Percentiles rank a stretch among this genome's conserved stretches.
phyloP scores from a whole-genome alignment of 768 basidiomycete species.

The Trichaptum fuscoviolaceum region DNA sequence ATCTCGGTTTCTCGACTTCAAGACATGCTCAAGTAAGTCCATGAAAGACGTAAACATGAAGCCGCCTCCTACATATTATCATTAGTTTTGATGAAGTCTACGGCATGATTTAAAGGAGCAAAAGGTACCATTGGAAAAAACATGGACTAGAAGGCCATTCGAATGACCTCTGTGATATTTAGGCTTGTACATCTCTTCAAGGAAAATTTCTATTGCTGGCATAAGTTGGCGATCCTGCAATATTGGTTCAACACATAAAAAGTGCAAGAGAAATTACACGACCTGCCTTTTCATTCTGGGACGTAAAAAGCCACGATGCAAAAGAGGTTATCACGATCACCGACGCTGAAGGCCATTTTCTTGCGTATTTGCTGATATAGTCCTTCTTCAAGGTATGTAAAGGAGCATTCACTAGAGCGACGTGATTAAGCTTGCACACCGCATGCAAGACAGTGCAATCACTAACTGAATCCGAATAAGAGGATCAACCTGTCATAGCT shows the following conservation, averaged over 20 bases:
- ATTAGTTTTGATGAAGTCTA: not conserved
- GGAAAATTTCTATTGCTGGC: not conserved
- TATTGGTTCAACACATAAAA: no score
- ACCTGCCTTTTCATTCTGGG: not conserved
- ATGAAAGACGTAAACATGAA: not conserved
- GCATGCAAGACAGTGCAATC: not conserved
- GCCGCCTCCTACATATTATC: not conserved
- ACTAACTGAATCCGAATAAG: not conserved
- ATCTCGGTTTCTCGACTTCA: not conserved
- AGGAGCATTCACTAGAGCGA: not conserved
- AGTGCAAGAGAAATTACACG: not conserved
- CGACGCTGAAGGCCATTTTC: not conserved
- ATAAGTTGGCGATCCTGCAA: not conserved
- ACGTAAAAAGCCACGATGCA: not conserved
- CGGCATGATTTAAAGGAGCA: not conserved
- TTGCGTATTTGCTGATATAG: not conserved
- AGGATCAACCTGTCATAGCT: not conserved
- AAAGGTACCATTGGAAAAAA: not conserved
- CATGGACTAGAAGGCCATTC: not conserved
- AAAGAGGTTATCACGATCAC: not conserved
- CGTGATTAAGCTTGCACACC: not conserved
- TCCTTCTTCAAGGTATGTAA: not conserved
- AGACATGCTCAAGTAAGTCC: not conserved
- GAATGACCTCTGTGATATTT: not conserved
- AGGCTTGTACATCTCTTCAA: not conserved